phyloP scores from a whole-genome alignment of 805 yeast genomes.

The Teunomyces panamensis region DNA sequence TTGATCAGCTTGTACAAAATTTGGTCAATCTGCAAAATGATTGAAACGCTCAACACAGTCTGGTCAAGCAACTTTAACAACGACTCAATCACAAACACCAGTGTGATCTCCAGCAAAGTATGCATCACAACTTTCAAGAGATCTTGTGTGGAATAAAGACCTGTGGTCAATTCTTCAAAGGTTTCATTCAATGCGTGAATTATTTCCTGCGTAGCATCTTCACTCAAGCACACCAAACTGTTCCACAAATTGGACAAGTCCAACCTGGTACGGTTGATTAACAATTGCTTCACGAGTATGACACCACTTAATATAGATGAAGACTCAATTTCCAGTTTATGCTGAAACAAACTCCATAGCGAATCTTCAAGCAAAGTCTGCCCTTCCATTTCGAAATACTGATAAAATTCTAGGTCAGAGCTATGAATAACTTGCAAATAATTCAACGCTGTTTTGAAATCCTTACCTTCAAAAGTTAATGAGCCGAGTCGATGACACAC shows the following conservation, averaged over 20 bases:
- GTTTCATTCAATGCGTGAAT: conserved; percentile 26
- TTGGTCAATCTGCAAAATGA: conserved; percentile 26
- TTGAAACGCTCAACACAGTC: conserved; percentile 15
- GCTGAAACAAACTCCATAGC: conserved; percentile 13
- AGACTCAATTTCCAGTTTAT: conserved; percentile 4
- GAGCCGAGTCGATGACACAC: conserved; percentile 13
- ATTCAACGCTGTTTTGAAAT: conserved; percentile 14
- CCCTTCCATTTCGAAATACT: conserved; percentile 17
- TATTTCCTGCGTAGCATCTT: conserved; percentile 15
- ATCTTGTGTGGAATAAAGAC: conserved; percentile 21
- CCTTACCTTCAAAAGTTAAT: conserved; percentile 7
- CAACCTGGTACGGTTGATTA: conserved; percentile 24
- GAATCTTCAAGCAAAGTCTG: conserved; percentile 12
- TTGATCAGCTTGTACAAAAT: conserved; percentile 23
- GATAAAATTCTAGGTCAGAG: conserved; percentile 9
- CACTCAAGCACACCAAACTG: conserved; percentile 19
- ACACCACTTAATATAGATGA: conserved; percentile 27
- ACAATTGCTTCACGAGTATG: conserved; percentile 33
- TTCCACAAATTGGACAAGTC: conserved; percentile 22
- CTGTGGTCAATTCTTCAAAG: conserved; percentile 29
- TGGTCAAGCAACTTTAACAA: conserved; percentile 22
- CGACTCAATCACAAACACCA: conserved; percentile 23
- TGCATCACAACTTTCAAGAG: conserved; percentile 14
- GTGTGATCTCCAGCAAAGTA: conserved; percentile 11
- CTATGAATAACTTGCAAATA: conserved; percentile 16